Conservation (phyloP, 2,329 filamentous ascomycete genomes). For the Scedosporium aurantiacum region DNA sequence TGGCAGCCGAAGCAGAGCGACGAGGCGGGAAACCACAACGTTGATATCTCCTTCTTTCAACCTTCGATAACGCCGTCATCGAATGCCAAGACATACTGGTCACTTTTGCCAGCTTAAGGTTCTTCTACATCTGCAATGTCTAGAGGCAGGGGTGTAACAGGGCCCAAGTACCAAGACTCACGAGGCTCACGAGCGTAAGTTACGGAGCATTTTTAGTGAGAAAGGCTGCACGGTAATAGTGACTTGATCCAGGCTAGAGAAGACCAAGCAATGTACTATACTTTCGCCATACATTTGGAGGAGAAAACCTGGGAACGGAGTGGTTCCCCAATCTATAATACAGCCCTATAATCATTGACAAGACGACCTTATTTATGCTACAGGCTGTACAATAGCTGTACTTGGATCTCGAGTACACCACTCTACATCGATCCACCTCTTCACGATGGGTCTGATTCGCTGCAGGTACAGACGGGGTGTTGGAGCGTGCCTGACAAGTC, state of each 20-base stretch:
- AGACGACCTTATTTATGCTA: background rate
- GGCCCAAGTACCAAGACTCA: constrained; percentile 5
- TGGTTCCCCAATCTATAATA: constrained; percentile 2
- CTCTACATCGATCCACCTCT: background rate
- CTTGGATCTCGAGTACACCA: constrained; percentile 1
- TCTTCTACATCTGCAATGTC: constrained; percentile 2
- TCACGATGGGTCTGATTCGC: background rate
- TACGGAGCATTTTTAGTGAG: background rate
- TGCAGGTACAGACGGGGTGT: background rate
- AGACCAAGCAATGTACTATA: background rate
- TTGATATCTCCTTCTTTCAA: background rate
- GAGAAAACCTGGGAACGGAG: constrained; percentile 3
- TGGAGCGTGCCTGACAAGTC: background rate
- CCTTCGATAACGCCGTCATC: background rate
- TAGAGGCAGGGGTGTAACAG: constrained; percentile 4
- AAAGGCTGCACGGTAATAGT: background rate
- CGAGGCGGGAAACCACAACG: background rate
- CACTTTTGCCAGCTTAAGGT: background rate
- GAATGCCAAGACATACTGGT: background rate
- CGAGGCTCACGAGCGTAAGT: constrained; percentile 2
- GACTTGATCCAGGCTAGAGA: background rate
- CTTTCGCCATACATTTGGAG: background rate
- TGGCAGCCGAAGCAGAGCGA: background rate
- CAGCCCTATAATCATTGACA: constrained; percentile 5
- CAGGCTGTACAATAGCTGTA: background rate